phyloP scores from a whole-genome alignment of 2,329 filamentous ascomycete genomes.

The Penicillium sp. region DNA sequence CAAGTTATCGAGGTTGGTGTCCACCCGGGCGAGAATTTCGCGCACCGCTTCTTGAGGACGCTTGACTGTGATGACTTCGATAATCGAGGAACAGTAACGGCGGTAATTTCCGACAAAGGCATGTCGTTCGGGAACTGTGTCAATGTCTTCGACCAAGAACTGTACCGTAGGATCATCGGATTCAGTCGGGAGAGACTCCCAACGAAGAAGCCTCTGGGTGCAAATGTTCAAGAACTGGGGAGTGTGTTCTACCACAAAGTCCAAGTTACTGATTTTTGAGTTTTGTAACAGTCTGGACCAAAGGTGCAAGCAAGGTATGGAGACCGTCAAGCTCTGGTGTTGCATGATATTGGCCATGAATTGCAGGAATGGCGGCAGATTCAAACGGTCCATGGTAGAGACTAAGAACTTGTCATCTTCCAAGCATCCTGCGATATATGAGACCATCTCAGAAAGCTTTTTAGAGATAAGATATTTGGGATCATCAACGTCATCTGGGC shows the following conservation, averaged over 20 bases:
- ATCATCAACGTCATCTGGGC: slow-evolving; percentile 81
- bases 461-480: slow-evolving; percentile 90
- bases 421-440: slow-evolving; percentile 79
- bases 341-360: slow-evolving; percentile 77
- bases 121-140: slow-evolving; percentile 89
- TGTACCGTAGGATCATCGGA: slow-evolving; percentile 75
- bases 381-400: slow-evolving; percentile 56
- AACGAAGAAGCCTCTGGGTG: slow-evolving; percentile 78
- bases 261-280: slow-evolving; percentile 60
- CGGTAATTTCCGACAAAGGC: slow-evolving; percentile 95
- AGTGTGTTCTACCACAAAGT: slow-evolving; percentile 63
- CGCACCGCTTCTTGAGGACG: slow-evolving; percentile 81
- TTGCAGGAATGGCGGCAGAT: slow-evolving; percentile 73
- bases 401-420: slow-evolving; percentile 72
- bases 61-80: slow-evolving; percentile 80
- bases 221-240: slow-evolving; percentile 78
- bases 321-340: slow-evolving; percentile 85
- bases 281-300: slow-evolving; percentile 83
- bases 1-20: slow-evolving; percentile 70
- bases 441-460: slow-evolving; percentile 91
- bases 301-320: slow-evolving; percentile 85
- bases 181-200: slow-evolving; percentile 81
- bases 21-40: slow-evolving; percentile 79
- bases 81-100: slow-evolving; percentile 81
- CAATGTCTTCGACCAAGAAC: slow-evolving; percentile 89